These are phyloP conservation scores for Wilcoxina mikolae DNA, from an alignment of 495 filamentous ascomycete genomes.

Conservation along the genomic window DNA sequence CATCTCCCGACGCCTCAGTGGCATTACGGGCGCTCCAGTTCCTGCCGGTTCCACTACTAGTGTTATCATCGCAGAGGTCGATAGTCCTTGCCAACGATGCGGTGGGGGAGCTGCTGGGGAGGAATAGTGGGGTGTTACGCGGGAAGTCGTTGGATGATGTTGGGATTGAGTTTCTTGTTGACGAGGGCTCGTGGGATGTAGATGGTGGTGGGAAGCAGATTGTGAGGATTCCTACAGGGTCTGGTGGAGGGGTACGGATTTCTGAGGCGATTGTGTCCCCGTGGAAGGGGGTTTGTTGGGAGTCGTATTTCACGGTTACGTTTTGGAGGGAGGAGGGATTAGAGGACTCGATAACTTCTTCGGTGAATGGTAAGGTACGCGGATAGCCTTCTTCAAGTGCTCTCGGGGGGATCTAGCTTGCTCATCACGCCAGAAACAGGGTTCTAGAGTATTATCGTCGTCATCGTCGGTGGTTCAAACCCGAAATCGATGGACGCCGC, in stretches of 20 bases:
- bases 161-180: constrained; percentile 10
- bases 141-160: constrained; percentile 38
- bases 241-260: constrained; percentile 26
- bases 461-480: not conserved
- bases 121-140: constrained; percentile 29
- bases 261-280: not conserved
- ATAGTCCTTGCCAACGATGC: constrained; percentile 57
- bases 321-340: not conserved
- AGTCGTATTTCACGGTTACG: not conserved
- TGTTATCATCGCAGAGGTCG: constrained; percentile 45
- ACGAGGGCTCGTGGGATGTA: not conserved
- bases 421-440: not conserved
- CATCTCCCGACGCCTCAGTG: no score
- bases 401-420: not conserved
- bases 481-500: not conserved
- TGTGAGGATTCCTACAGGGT: constrained; percentile 42
- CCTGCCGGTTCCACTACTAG: constrained; percentile 50
- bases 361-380: no score
- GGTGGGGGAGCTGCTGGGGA: constrained; percentile 46
- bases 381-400: no score
- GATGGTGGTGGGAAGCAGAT: no score
- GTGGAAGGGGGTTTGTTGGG: not conserved
- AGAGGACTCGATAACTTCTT: no score
- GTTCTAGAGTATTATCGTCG: not conserved
- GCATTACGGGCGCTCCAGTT: constrained; percentile 53